Evolutionary conservation across 2,329 filamentous ascomycete genomes (phyloP).

Genomic region (Sporothrix phasma): DNA sequence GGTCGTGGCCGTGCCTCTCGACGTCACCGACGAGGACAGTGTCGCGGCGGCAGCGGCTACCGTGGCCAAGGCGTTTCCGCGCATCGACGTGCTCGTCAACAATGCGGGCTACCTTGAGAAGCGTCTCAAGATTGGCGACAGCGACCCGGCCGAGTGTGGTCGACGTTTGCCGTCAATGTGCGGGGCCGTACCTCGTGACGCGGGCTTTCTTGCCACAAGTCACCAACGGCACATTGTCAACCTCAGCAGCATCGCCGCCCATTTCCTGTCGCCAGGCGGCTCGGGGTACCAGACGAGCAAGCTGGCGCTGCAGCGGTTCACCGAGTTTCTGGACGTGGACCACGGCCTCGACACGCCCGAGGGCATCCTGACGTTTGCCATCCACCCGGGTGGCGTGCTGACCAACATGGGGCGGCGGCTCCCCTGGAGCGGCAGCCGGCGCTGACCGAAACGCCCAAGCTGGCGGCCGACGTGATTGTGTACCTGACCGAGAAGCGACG

Average conservation of each 20-base stretch:
- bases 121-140: slow-evolving; percentile 28
- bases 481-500: slow-evolving; percentile 19
- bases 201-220: slow-evolving; percentile 40
- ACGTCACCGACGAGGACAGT: slow-evolving; percentile 28
- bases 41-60: slow-evolving; percentile 27
- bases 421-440: slow-evolving; percentile 20
- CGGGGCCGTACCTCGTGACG: slow-evolving; percentile 37
- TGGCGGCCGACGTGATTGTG: slow-evolving; percentile 21
- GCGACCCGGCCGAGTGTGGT: slow-evolving; percentile 35
- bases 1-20: slow-evolving; percentile 25
- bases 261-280: slow-evolving; percentile 24
- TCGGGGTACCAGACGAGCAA: slow-evolving; percentile 39
- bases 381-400: slow-evolving; percentile 37
- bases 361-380: slow-evolving; percentile 31
- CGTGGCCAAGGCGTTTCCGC: slow-evolving; percentile 26
- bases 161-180: slow-evolving; percentile 40
- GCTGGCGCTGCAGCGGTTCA: slow-evolving; percentile 34
- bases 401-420: slow-evolving; percentile 33
- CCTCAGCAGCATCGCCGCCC: slow-evolving; percentile 31
- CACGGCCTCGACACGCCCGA: slow-evolving; percentile 27
- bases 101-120: slow-evolving; percentile 34
- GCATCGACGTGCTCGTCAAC: slow-evolving; percentile 31
- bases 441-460: slow-evolving; percentile 20
- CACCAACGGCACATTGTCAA: slow-evolving; percentile 34
- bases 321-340: slow-evolving; percentile 35